Conservation (phyloP, 768 basidiomycete genomes). For the Fistulinella prunicolor region DNA sequence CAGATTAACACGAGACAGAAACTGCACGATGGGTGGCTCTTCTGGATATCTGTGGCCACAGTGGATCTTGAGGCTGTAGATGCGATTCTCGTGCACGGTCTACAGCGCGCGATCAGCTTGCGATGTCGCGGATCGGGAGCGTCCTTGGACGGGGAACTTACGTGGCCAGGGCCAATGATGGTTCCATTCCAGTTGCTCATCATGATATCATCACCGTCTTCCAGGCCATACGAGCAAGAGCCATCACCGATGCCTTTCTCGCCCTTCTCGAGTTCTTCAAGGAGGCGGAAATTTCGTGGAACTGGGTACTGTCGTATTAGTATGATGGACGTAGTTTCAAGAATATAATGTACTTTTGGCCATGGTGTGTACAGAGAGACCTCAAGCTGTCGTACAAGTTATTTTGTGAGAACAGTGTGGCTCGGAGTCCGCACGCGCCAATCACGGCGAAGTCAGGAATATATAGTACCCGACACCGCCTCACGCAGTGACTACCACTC, state of each 20-base stretch:
- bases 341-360: constrained; percentile 47
- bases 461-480: constrained; percentile 33
- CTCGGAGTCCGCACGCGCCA: no score
- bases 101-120: constrained; percentile 31
- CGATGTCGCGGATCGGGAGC: constrained; percentile 13
- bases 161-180: constrained; percentile 97
- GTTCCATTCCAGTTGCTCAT: constrained; percentile 99
- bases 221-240: constrained; percentile 94
- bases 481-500: constrained; percentile 23
- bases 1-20: constrained; percentile 87
- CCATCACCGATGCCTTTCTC: constrained; percentile 99
- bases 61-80: constrained; percentile 90
- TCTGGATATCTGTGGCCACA: constrained; percentile 82
- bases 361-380: constrained; percentile 33
- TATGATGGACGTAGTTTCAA: neutral
- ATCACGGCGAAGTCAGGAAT: constrained; percentile 10
- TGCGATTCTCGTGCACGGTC: constrained; percentile 98
- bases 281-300: constrained; percentile 92
- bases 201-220: constrained; percentile 93
- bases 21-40: constrained; percentile 72
- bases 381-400: no score
- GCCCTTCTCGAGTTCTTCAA: constrained; percentile 99
- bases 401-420: no score
- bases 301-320: constrained; percentile 48
- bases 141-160: constrained; percentile 39